phyloP scores from a whole-genome alignment of 2,329 filamentous ascomycete genomes.

The Dendrostoma leiphaemia region DNA sequence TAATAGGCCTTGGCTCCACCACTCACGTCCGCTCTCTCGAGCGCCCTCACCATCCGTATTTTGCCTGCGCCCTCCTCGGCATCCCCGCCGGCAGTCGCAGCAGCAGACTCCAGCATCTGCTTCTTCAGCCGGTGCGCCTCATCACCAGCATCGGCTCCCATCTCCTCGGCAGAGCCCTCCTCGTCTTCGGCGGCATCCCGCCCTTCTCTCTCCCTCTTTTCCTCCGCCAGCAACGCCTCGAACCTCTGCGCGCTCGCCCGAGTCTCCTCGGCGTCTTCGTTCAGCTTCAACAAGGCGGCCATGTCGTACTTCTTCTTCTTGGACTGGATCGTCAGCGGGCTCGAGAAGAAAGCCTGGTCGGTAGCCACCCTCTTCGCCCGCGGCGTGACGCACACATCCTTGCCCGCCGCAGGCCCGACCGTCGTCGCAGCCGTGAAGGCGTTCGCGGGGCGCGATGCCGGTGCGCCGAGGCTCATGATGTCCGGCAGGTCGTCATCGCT shows the following conservation, averaged over 20 bases:
- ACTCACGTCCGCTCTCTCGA: slow-evolving; percentile 45
- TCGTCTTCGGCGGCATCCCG: slow-evolving; percentile 13
- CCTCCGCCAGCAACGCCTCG: slow-evolving; percentile 31
- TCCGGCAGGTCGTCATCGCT: slow-evolving; percentile 60
- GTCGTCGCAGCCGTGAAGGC: slow-evolving; percentile 44
- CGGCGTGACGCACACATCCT: slow-evolving; percentile 39
- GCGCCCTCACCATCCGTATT: slow-evolving; percentile 39
- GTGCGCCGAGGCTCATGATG: slow-evolving; percentile 33
- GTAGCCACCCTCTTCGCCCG: slow-evolving; percentile 45
- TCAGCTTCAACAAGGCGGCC: slow-evolving; percentile 58
- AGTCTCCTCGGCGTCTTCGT: slow-evolving; percentile 56
- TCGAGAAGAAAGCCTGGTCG: slow-evolving; percentile 28
- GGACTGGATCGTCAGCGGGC: slow-evolving; percentile 47
- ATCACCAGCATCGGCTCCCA: no score
- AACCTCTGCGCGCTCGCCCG: slow-evolving; percentile 52
- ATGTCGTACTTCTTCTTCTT: slow-evolving; percentile 62
- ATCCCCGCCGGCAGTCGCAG: slow-evolving; percentile 25
- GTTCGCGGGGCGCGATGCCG: slow-evolving; percentile 25
- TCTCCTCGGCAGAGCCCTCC: neutral
- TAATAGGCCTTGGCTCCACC: slow-evolving; percentile 40
- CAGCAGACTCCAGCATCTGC: slow-evolving; percentile 29
- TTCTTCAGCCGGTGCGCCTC: slow-evolving; percentile 22
- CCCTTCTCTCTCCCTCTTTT: slow-evolving; percentile 13
- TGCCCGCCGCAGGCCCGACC: slow-evolving; percentile 11
- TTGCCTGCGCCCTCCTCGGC: slow-evolving; percentile 41